phyloP scores from a whole-genome alignment of 768 basidiomycete species.

The Rhodocollybia butyracea region DNA sequence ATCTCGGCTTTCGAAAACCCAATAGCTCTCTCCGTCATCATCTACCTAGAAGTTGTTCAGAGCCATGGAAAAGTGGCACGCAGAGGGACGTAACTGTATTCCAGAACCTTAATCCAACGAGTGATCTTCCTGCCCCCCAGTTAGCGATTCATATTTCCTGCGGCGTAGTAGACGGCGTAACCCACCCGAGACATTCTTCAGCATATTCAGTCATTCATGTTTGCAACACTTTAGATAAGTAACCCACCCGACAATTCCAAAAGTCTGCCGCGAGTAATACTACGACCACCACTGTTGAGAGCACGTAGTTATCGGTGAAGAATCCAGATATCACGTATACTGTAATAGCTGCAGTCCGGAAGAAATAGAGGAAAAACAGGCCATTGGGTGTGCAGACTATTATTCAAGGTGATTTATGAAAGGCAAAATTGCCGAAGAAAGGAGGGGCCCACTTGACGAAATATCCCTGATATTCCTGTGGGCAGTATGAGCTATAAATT shows the following conservation, averaged over 20 bases:
- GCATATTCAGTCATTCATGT: neutral
- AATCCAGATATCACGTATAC: slow-evolving; percentile 94
- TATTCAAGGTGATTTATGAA: slow-evolving; percentile 10
- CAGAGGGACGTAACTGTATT: slow-evolving; percentile 64
- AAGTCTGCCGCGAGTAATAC: slow-evolving; percentile 96
- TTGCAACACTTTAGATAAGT: neutral
- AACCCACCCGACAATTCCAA: slow-evolving; percentile 82
- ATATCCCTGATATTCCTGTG: slow-evolving; percentile 69
- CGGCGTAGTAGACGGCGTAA: too few relatives aligned
- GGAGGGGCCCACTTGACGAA: slow-evolving; percentile 58
- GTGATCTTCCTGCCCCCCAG: slow-evolving; percentile 87
- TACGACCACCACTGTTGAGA: slow-evolving; percentile 91
- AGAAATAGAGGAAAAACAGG: slow-evolving; percentile 89
- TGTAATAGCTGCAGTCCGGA: slow-evolving; percentile 82
- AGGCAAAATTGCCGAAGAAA: slow-evolving; percentile 3
- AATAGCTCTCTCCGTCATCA: slow-evolving; percentile 92
- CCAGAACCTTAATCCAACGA: slow-evolving; percentile 97
- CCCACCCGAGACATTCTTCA: too few relatives aligned
- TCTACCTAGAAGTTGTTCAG: slow-evolving; percentile 61
- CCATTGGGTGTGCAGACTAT: slow-evolving; percentile 80
- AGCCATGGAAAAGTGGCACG: neutral
- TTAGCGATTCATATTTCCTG: too few relatives aligned
- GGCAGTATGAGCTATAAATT: neutral
- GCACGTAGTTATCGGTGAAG: slow-evolving; percentile 87
- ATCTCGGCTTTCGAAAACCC: slow-evolving; percentile 98